Evolutionary conservation across 441 rosid genomes (phyloP).

Genomic region (Pelargonium exstipulatum): DNA sequence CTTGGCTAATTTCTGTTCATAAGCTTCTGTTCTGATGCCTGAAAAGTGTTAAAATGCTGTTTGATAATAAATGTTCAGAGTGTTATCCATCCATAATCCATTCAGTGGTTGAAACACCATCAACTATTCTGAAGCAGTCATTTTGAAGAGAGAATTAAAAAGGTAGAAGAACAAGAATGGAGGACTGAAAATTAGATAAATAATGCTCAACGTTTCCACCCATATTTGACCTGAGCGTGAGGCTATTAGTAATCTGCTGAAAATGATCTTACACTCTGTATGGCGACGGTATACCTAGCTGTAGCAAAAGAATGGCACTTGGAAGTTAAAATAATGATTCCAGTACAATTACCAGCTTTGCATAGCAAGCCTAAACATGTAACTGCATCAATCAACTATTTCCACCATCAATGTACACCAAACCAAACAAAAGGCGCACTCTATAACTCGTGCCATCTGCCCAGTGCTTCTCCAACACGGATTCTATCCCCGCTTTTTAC

Average conservation of each 20-base stretch:
- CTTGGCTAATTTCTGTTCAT: too few species aligned
- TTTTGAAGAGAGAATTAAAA: too few species aligned
- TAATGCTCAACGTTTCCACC: too few species aligned
- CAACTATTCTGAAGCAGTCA: too few species aligned
- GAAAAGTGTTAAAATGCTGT: too few species aligned
- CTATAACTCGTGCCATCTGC: constrained; percentile 48
- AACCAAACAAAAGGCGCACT: not conserved
- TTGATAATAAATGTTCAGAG: too few species aligned
- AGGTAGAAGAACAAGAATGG: not conserved
- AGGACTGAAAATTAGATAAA: too few species aligned
- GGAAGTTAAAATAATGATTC: not conserved
- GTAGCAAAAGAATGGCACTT: not conserved
- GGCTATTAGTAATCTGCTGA: not conserved
- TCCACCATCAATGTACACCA: not conserved
- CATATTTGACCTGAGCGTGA: not conserved
- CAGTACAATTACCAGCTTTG: not conserved
- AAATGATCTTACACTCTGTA: not conserved
- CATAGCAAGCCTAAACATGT: not conserved
- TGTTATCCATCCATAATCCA: too few species aligned
- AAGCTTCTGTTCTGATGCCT: too few species aligned
- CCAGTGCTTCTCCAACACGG: constrained; percentile 70
- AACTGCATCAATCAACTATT: not conserved
- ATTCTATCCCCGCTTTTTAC: constrained; percentile 58
- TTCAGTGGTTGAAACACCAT: too few species aligned
- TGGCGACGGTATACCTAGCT: not conserved